Evolutionary conservation across 345 rosid genomes (phyloP).

Genomic region (Clausena lansium): DNA sequence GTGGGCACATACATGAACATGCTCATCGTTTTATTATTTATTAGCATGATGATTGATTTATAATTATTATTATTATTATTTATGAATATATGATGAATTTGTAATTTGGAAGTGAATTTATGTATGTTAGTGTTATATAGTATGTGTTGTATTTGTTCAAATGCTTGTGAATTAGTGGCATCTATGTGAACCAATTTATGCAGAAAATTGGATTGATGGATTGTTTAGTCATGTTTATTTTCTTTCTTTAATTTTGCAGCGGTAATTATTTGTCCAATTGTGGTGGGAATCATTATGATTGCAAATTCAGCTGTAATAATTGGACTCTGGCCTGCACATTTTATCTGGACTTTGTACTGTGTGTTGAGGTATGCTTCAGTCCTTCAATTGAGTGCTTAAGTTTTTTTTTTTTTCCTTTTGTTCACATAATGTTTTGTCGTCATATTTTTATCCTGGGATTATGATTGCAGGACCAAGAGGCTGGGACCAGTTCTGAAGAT

Average conservation of each 20-base stretch:
- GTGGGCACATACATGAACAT: not conserved
- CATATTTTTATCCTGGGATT: not conserved
- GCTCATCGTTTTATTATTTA: not conserved
- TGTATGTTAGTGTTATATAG: not conserved
- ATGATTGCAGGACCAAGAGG: conserved; percentile 56
- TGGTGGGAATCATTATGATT: conserved; percentile 38
- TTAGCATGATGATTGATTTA: not conserved
- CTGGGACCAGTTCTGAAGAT: conserved; percentile 69
- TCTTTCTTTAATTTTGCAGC: conserved; percentile 31
- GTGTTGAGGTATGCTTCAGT: conserved; percentile 50
- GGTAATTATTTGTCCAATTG: conserved; percentile 52
- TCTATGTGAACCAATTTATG: not conserved
- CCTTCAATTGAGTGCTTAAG: not conserved
- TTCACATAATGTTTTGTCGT: not conserved
- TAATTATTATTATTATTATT: too few relatives aligned
- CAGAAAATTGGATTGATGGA: not conserved
- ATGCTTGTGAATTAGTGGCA: not conserved
- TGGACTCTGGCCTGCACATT: conserved; percentile 87
- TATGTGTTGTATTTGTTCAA: not conserved
- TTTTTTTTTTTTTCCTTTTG: not conserved
- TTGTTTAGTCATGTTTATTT: not conserved
- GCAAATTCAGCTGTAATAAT: conserved; percentile 61
- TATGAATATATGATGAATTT: not conserved
- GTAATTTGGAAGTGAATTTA: not conserved
- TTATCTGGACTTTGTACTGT: conserved; percentile 71